Base-by-base conservation (phyloP, 495 filamentous ascomycete species). In the Corynascus novoguineensis region DNA sequence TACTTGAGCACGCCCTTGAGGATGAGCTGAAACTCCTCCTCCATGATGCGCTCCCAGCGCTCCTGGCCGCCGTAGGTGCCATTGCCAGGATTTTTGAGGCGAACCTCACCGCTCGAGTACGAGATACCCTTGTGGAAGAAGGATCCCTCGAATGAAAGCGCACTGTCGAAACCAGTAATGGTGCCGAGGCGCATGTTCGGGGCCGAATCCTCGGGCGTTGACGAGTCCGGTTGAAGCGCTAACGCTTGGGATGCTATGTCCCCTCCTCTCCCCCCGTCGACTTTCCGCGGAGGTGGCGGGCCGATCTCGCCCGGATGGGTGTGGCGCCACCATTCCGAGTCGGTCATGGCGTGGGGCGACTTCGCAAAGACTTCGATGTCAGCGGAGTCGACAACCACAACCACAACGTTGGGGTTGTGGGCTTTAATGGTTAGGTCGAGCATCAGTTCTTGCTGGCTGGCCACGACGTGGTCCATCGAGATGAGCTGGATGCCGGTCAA, bases 361-460 rank as follows among this genome's bases (percentile, higher is more conserved):
- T 91, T 93, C 7, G 93, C 93, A 70, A 97, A 97, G 22, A 98
- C 81, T 63, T 93, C 88, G 50, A 97, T 78, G 67, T 97, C 88
- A 63, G 92, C 86, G 27, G 87, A 81, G 60, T 87, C 83, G 49
- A 98, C 82, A 9, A 86, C 85, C 25, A 98, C 84, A 15, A 87
- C 83, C 41, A 97, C 86, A 19, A 95, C 78, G 60, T 98, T 98
- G 0, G 92, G 93, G 66, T 98, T 98, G 57, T 88, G 76, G 1
- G 92, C 93, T 57, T 78, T 78, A 35, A 98, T 87, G n/a, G 87
- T 83, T 9, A 97, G 75, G 64, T 98, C 92, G 59, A 98, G 77
- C 86, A 98, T 97, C 19, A 98, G 78, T 65, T 97, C 95, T 69
- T 96, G 88, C 66, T 96, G 87, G 59, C 89, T 95, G 6, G 91